phyloP scores from a whole-genome alignment of 306 rosid species.

The Ziziphus jujuba region DNA sequence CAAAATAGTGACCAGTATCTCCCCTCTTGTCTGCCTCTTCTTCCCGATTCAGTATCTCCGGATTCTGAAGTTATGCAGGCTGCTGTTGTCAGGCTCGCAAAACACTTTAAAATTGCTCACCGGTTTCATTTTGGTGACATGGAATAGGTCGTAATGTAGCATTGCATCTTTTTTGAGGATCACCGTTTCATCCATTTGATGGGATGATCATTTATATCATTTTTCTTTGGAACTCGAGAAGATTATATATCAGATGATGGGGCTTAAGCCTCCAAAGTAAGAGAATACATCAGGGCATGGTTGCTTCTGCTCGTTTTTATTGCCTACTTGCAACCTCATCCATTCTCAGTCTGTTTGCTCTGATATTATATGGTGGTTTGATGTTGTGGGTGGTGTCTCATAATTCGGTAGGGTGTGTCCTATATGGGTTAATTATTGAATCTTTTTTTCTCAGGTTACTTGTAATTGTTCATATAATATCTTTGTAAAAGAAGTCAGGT shows the following conservation, averaged over 20 bases:
- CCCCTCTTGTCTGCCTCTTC: constrained; percentile 79
- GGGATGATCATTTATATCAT: constrained; percentile 9
- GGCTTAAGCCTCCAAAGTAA: constrained; percentile 27
- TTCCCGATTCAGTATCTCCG: constrained; percentile 66
- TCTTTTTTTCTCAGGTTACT: constrained; percentile 19
- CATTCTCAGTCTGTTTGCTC: constrained; percentile 29
- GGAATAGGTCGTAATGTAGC: constrained; percentile 32
- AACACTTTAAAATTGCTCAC: constrained; percentile 63
- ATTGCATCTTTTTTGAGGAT: constrained; percentile 25
- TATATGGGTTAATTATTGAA: constrained; percentile 23
- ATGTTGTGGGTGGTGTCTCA: constrained; percentile 32
- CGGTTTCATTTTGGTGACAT: constrained; percentile 55
- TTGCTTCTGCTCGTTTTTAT: constrained; percentile 39
- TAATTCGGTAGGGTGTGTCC: constrained; percentile 40
- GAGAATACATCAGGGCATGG: constrained; percentile 24
- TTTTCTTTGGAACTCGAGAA: constrained; percentile 27
- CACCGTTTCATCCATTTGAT: constrained; percentile 17
- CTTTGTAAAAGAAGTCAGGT: constrained; percentile 48
- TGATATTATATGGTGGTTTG: constrained; percentile 35
- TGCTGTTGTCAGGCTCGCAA: constrained; percentile 69
- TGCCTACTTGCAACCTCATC: constrained; percentile 25
- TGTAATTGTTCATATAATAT: constrained; percentile 46
- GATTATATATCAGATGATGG: constrained; percentile 25
- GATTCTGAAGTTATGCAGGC: constrained; percentile 62
- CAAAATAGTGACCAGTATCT: constrained; percentile 59